Evolutionary conservation across 1,284 basidiomycete species (phyloP).

Genomic region (Trametes hirsuta): DNA sequence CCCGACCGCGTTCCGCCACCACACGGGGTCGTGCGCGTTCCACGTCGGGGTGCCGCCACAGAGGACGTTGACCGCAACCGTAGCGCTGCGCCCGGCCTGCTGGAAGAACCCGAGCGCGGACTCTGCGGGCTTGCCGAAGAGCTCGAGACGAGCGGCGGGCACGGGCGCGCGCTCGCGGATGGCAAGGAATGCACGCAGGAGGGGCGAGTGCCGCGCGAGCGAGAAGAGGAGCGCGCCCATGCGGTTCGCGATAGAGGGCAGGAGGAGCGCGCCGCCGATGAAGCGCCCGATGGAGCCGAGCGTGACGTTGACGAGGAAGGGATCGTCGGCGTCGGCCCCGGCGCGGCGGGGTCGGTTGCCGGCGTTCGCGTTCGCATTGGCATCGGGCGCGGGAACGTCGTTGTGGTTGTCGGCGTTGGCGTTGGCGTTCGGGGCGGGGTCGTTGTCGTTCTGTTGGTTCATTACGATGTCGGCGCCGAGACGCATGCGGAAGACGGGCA

Average conservation of each 20-base stretch:
- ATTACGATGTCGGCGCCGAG: constrained; percentile 34
- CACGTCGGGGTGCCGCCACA: constrained; percentile 61
- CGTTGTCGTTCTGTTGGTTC: neutral
- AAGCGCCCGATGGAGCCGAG: constrained; percentile 62
- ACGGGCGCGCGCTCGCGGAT: constrained; percentile 41
- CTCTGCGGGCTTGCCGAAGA: constrained; percentile 16
- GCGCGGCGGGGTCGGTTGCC: constrained; percentile 31
- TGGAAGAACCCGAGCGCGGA: constrained; percentile 14
- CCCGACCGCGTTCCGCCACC: constrained; percentile 78
- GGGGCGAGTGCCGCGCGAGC: constrained; percentile 50
- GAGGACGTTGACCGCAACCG: constrained; percentile 48
- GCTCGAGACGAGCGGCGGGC: constrained; percentile 9
- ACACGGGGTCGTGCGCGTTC: constrained; percentile 72
- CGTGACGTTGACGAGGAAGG: constrained; percentile 49
- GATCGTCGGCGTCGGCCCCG: constrained; percentile 54
- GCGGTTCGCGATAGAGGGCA: constrained; percentile 62
- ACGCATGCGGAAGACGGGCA: constrained; percentile 50
- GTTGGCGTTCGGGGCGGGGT: constrained; percentile 3
- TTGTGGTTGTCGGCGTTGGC: constrained; percentile 8
- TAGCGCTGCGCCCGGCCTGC: constrained; percentile 33
- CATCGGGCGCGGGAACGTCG: constrained; percentile 1
- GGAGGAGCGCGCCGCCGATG: constrained; percentile 65
- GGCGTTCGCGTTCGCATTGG: constrained; percentile 16
- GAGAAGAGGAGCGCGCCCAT: constrained; percentile 65
- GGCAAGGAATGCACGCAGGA: constrained; percentile 60